Evolutionary conservation across 225 moss, liverwort and hornwort genomes (phyloP).

Genomic region (Polytrichum commune): DNA sequence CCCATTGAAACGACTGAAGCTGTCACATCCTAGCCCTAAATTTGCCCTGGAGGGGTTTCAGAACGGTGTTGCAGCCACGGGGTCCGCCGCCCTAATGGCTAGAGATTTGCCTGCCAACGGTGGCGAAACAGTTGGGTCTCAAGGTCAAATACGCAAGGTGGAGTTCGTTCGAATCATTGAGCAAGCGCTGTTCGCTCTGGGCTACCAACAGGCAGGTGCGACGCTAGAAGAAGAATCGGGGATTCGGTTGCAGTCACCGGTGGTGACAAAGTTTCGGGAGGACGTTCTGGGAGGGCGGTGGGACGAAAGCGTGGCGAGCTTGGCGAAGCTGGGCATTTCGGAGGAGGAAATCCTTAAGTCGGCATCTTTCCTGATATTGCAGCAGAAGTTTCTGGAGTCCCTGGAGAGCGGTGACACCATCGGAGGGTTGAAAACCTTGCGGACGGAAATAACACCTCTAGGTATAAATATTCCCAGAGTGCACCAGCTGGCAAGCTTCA

Average conservation of each 20-base stretch:
- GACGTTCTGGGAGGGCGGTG: slow-evolving; percentile 86
- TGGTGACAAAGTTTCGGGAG: slow-evolving; percentile 86
- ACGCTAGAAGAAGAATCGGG: slow-evolving; percentile 91
- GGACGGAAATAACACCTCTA: slow-evolving; percentile 94
- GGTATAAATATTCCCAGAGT: slow-evolving; percentile 86
- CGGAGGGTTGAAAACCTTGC: slow-evolving; percentile 76
- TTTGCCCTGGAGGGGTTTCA: slow-evolving; percentile 65
- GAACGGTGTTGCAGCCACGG: slow-evolving; percentile 71
- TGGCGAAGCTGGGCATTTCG: slow-evolving; percentile 68
- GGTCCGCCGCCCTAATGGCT: slow-evolving; percentile 99
- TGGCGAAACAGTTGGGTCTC: slow-evolving; percentile 89
- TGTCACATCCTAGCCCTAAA: slow-evolving; percentile 66
- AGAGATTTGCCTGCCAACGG: slow-evolving; percentile 79
- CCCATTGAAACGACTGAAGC: slow-evolving; percentile 96
- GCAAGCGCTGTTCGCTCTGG: slow-evolving; percentile 91
- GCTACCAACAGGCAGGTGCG: slow-evolving; percentile 82
- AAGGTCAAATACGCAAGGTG: slow-evolving; percentile 92
- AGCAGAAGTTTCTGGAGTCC: slow-evolving; percentile 97
- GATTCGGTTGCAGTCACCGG: slow-evolving; percentile 81
- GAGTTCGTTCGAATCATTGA: slow-evolving; percentile 97
- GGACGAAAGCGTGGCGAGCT: slow-evolving; percentile 81
- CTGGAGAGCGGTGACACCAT: slow-evolving; percentile 72
- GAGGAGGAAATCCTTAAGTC: slow-evolving; percentile 75
- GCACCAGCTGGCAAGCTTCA: slow-evolving; percentile 90
- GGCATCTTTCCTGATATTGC: slow-evolving; percentile 84